Evolutionary conservation across 2,329 filamentous ascomycete genomes (phyloP).

Genomic region (Ceratocystiopsis brevicomis): DNA sequence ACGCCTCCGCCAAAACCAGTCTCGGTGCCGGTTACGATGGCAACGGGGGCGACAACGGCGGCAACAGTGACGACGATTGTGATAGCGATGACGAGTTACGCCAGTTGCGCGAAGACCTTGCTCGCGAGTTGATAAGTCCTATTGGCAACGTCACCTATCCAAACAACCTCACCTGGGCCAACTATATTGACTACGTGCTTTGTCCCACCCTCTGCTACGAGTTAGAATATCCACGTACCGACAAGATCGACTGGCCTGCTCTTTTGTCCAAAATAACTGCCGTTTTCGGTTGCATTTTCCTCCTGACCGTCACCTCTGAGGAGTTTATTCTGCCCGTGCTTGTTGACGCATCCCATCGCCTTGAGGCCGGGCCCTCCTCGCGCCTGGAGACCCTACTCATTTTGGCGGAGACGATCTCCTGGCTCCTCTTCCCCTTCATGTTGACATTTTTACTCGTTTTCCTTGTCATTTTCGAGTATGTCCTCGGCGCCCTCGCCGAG

Average conservation of each 20-base stretch:
- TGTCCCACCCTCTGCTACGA: conserved; percentile 97
- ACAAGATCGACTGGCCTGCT: conserved; percentile 57
- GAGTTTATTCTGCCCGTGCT: conserved; percentile 91
- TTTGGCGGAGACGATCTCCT: conserved; percentile 73
- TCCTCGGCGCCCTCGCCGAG: conserved; percentile 85
- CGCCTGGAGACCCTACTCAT: conserved; percentile 55
- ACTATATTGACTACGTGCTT: conserved; percentile 73
- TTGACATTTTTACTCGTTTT: conserved; percentile 88
- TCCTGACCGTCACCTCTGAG: conserved; percentile 77
- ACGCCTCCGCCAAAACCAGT: too few species aligned
- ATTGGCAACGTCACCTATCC: conserved; percentile 83
- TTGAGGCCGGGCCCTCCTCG: conserved; percentile 23
- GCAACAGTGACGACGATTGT: too few species aligned
- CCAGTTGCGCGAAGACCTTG: conserved; percentile 67
- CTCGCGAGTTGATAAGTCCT: conserved; percentile 77
- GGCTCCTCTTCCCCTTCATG: conserved; percentile 94
- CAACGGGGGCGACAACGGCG: too few species aligned
- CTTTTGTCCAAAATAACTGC: conserved; percentile 73
- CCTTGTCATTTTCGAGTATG: conserved; percentile 94
- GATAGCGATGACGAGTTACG: conserved; percentile 31
- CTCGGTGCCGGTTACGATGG: too few species aligned
- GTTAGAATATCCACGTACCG: conserved; percentile 75
- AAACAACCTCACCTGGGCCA: conserved; percentile 61
- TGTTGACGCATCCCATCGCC: conserved; percentile 42
- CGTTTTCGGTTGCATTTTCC: conserved; percentile 89